These are phyloP conservation scores for Rickenella mellea DNA, from an alignment of 768 basidiomycete genomes.

Conservation along the genomic window DNA sequence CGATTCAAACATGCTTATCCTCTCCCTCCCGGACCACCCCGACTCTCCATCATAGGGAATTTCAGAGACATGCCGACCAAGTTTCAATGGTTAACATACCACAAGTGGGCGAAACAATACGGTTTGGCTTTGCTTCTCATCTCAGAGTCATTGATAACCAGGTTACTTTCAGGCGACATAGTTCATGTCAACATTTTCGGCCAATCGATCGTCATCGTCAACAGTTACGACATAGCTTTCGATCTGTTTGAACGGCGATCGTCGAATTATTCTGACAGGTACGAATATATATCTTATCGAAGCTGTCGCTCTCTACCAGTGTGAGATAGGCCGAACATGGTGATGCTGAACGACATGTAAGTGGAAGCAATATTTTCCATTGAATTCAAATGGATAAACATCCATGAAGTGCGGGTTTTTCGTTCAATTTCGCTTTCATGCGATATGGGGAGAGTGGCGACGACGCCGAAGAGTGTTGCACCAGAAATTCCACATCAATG, in stretches of 20 bases:
- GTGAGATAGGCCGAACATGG: too few relatives aligned
- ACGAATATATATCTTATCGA: too few relatives aligned
- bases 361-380: too few relatives aligned
- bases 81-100: constrained; percentile 42
- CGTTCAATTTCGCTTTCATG: constrained; percentile 7
- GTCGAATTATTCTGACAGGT: constrained; percentile 22
- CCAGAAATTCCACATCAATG: constrained; percentile 13
- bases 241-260: constrained; percentile 25
- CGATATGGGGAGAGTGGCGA: constrained; percentile 18
- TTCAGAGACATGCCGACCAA: constrained; percentile 41
- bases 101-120: constrained; percentile 43
- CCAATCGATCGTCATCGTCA: constrained; percentile 20
- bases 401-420: constrained; percentile 16
- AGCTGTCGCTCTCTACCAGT: too few relatives aligned
- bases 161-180: constrained; percentile 17
- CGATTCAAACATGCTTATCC: too few relatives aligned
- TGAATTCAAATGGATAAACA: too few relatives aligned
- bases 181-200: constrained; percentile 20
- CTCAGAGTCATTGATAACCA: not conserved
- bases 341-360: too few relatives aligned
- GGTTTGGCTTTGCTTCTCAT: constrained; percentile 20
- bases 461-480: constrained; percentile 18
- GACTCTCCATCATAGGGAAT: constrained; percentile 45
- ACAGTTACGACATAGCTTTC: constrained; percentile 19
- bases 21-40: constrained; percentile 38